Evolutionary conservation across 108 stramenopile species (phyloP).

Genomic region (Pseudonitzschia multistriata): DNA sequence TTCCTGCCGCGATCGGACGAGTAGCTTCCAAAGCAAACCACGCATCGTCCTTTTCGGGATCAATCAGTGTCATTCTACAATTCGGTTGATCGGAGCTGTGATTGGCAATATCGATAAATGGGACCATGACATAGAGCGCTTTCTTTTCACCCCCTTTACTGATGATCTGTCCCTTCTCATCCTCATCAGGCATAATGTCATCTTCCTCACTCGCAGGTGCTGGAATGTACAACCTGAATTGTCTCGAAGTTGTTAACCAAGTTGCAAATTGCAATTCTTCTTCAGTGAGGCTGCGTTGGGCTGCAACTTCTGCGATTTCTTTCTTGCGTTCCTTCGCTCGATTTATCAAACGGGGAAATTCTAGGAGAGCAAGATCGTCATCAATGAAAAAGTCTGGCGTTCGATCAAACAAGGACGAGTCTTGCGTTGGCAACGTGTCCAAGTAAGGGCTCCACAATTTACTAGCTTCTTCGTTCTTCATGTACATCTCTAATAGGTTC

Average conservation of each 20-base stretch:
- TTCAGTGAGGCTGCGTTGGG: slow-evolving; percentile 31
- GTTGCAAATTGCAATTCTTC: slow-evolving; percentile 70
- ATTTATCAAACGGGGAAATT: slow-evolving; percentile 56
- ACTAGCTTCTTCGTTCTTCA: slow-evolving; percentile 26
- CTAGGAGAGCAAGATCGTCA: slow-evolving; percentile 54
- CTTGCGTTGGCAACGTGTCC: slow-evolving; percentile 30
- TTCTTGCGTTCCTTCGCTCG: slow-evolving; percentile 39
- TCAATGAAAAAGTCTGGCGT: slow-evolving; percentile 65
- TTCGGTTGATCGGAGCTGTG: slow-evolving; percentile 58
- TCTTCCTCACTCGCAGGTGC: slow-evolving; percentile 11
- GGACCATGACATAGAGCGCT: slow-evolving; percentile 50
- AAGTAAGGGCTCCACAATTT: slow-evolving; percentile 44
- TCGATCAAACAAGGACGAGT: slow-evolving; percentile 29
- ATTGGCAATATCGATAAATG: slow-evolving; percentile 70
- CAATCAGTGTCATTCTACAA: slow-evolving; percentile 57
- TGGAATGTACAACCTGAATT: slow-evolving; percentile 45
- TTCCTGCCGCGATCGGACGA: slow-evolving; percentile 54
- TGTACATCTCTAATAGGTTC: slow-evolving; percentile 46
- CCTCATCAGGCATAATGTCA: slow-evolving; percentile 15
- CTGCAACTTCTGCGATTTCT: slow-evolving; percentile 35
- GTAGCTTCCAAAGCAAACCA: slow-evolving; percentile 67
- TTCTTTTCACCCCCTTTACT: slow-evolving; percentile 38
- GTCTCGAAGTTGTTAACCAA: slow-evolving; percentile 57
- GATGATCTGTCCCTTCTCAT: slow-evolving; percentile 48
- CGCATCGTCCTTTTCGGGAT: slow-evolving; percentile 77